Base-by-base conservation (phyloP, 2,329 filamentous ascomycete species). In the Orbilia quercus region DNA sequence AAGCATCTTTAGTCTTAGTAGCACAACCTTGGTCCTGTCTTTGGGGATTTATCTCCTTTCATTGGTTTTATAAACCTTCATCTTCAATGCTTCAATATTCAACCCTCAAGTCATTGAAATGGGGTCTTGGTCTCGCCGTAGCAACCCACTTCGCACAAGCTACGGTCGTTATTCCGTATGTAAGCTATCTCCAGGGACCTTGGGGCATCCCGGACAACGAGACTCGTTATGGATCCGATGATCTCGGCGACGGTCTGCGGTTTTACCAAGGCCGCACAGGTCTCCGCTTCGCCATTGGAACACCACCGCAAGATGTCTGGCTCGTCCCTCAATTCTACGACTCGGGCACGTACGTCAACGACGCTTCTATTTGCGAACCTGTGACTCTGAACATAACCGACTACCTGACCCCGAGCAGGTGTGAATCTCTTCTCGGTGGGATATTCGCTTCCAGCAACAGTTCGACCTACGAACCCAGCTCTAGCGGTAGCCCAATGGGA, bases 251-350 rank as follows among this genome's bases (percentile, higher is more conserved):
- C n/a, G n/a, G n/a, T 28, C 22, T 25, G 18, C 25, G 1, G 22
- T 36, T 20, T 12, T 53, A 44, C 34, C 63, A 67, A 58, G 20
- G 16, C 28, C 63, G 53, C 6, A 6, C 25, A 3, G 63, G 63
- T 7, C n/a, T 67, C 34, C 51, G 51, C 12, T 44, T 67, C n/a
- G n/a, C 51, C n/a, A 31, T 67, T 2, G 63, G 63, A 16, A 53
- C 53, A 7, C 63, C 63, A 25, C 63, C 63, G 5, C 63, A 67
- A 31, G 28, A 51, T 16, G 53, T 67, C 42, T 67, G 31, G 31
- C 16, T 53, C 16, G 6, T 25, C 25, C 63, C 63, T 31, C 51
- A 67, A 20, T 67, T 67, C 23, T 67, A 25, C 34, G 45, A 58
- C 28, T 20, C 20, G 1, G 23, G 28, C 7, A 58, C 53, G 1